Evolutionary conservation across 805 yeast genomes (phyloP), one percentile per base, ranked within the genome.

Genomic region (Suhomyces prunicola): DNA sequence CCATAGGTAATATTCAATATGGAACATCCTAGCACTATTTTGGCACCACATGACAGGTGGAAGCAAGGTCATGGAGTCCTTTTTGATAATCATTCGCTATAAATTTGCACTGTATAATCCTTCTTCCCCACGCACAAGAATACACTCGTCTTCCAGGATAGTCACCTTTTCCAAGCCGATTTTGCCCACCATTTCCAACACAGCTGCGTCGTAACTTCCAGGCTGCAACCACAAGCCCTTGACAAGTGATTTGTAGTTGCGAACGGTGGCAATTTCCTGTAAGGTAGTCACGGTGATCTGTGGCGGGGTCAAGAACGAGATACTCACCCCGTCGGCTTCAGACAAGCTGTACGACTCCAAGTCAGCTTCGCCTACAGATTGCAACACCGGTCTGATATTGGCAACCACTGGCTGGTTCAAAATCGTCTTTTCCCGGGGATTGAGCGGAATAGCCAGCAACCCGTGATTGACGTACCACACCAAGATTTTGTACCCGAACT

Each of bases 141-240:
- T 83, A 69, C 96, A 89, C 56, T 84, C 84, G 17, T 83, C 88
- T 60, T 80, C 77, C 35, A 69, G 69, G 17, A 80, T 67, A 4
- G 72, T 68, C 17, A 58, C 61, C 17, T 66, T 73, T 4, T 57
- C 60, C 24, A 64, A 64, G n/a, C 70, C 80, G 54, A 67, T 65
- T 31, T 55, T 62, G 46, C 59, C 63, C n/a, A 79, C 77, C 33
- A 67, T 67, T 0, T 77, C 70, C 15, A 86, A 71, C 3, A 80
- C 81, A 10, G 72, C 76, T 2, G 64, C 62, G 60, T 86, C 84
- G 58, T 81, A 88, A 22, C 90, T 80, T 0, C 96, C 96, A 0
- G 96, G 96, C 63, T 89, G 96, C 58, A 87, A 84, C 96, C 96
- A 90, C 13, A 88, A 70, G 1, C 86, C 83, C 59, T 79, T 79